Evolutionary conservation across 495 filamentous ascomycete species (phyloP), one percentile per base, ranked within the genome.

Genomic region (Aspergillus conjunctus): DNA sequence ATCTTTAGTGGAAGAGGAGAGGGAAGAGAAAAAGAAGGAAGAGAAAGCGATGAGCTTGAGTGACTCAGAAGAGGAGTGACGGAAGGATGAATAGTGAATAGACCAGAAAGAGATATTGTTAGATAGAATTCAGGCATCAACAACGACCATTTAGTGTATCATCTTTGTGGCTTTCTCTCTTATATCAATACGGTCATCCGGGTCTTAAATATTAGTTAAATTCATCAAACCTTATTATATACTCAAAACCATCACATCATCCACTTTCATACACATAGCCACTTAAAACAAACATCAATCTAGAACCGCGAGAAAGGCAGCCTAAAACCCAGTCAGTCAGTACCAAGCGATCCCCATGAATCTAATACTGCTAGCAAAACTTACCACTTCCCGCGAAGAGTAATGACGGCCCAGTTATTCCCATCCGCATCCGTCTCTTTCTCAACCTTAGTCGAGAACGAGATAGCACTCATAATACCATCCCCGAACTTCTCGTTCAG

Each of bases 401-500:
- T 96, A 72, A 98, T 98, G 51, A 92, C 85, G 15, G 88, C 94
- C 93, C 93, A 96, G 43, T 80, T 79, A 62, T 83, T 86, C 17
- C 92, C 93, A 67, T 90, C 82, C 56, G 86, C 82, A 76, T 97
- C 94, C 8, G 86, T 86, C 84, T 98, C 94, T 83, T 97, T 97
- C 77, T 97, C 91, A 14, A 98, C 91, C 74, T 92, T 93, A 1
- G 92, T 95, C 41, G 86, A 88, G 70, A 98, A 98, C 7, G 87
- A 84, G 71, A 98, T 97, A 0, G 93, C 94, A 69, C 91, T 96
- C 94, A 98, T 97, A 68, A 98, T 98, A 0, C 94, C 94, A 75
- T 98, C 94, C 0, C 94, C 94, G 77, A 98, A 97, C 80, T 97
- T 98, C 84, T 98, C 94, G 70, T 98, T 98, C 73, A 98, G 72